Evolutionary conservation across 768 basidiomycete genomes (phyloP).

Genomic region (Tylopilus sp.): DNA sequence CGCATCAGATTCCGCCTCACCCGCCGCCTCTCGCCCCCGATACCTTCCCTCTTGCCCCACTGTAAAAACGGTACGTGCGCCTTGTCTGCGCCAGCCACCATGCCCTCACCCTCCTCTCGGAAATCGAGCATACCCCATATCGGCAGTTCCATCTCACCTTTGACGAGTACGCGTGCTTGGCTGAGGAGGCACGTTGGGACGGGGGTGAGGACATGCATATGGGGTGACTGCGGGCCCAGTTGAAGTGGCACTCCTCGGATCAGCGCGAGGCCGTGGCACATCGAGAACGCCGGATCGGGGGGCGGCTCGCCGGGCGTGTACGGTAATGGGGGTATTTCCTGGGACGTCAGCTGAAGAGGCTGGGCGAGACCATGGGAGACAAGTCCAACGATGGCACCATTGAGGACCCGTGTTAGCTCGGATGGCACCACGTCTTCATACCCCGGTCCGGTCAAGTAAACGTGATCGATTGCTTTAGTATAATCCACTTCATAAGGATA

Average conservation of each 20-base stretch:
- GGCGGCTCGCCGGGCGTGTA: slow-evolving; percentile 55
- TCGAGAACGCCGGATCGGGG: slow-evolving; percentile 59
- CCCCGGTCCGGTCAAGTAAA: slow-evolving; percentile 71
- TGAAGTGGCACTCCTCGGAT: slow-evolving; percentile 49
- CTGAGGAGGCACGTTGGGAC: slow-evolving; percentile 49
- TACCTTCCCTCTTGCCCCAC: slow-evolving; percentile 66
- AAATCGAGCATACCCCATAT: slow-evolving; percentile 87
- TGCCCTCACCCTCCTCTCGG: slow-evolving; percentile 35
- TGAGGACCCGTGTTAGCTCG: slow-evolving; percentile 71
- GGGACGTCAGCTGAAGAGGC: background rate
- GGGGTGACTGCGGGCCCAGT: slow-evolving; percentile 22
- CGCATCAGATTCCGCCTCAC: slow-evolving; percentile 88
- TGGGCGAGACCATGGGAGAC: slow-evolving; percentile 33
- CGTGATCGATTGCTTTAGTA: slow-evolving; percentile 50
- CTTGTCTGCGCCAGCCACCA: slow-evolving; percentile 48
- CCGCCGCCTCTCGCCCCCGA: slow-evolving; percentile 68
- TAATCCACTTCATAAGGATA: slow-evolving; percentile 73
- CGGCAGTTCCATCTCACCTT: slow-evolving; percentile 87
- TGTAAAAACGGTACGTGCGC: slow-evolving; percentile 73
- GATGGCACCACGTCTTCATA: slow-evolving; percentile 71
- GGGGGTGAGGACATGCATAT: slow-evolving; percentile 80
- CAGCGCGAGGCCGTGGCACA: slow-evolving; percentile 73
- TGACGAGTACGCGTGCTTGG: slow-evolving; percentile 47
- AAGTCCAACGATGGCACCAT: slow-evolving; percentile 78
- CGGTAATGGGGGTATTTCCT: slow-evolving; percentile 32